phyloP scores from a whole-genome alignment of 2,329 filamentous ascomycete genomes.

The Colletotrichum nymphaeae region DNA sequence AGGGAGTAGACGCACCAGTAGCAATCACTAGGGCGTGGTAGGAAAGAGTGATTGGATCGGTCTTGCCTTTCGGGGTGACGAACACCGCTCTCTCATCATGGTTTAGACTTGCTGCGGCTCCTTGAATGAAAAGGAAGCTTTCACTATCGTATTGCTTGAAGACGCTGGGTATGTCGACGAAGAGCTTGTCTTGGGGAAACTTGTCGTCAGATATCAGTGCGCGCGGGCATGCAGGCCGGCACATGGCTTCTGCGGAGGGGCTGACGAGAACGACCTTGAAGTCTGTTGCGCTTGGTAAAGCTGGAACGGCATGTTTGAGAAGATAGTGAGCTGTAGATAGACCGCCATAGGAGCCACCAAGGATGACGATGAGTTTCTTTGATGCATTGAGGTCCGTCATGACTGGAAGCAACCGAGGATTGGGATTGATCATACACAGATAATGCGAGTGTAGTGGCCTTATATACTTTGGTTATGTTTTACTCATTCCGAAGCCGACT shows the following conservation, averaged over 20 bases:
- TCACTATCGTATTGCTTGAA: conserved; percentile 53
- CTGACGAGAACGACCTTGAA: conserved; percentile 58
- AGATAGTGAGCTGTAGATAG: conserved; percentile 64
- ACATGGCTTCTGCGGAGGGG: conserved; percentile 52
- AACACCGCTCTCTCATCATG: conserved; percentile 46
- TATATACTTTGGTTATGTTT: too few species aligned
- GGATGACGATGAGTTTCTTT: conserved; percentile 57
- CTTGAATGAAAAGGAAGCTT: conserved; percentile 56
- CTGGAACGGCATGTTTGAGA: conserved; percentile 61
- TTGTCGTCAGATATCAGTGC: conserved; percentile 57
- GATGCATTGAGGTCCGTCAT: neutral
- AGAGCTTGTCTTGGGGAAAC: conserved; percentile 57
- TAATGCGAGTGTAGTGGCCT: neutral
- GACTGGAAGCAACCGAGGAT: neutral
- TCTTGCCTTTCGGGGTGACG: conserved; percentile 35
- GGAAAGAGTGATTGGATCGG: conserved; percentile 37
- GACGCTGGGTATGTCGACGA: conserved; percentile 48
- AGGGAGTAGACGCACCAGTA: conserved; percentile 58
- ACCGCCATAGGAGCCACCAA: conserved; percentile 66
- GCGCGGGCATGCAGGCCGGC: conserved; percentile 56
- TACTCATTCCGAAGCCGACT: too few species aligned
- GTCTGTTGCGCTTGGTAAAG: conserved; percentile 44
- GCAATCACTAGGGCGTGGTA: conserved; percentile 61
- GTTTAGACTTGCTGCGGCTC: conserved; percentile 50
- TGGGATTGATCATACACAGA: neutral